phyloP scores from a whole-genome alignment of 495 filamentous ascomycete species.

The Zalerion maritima region DNA sequence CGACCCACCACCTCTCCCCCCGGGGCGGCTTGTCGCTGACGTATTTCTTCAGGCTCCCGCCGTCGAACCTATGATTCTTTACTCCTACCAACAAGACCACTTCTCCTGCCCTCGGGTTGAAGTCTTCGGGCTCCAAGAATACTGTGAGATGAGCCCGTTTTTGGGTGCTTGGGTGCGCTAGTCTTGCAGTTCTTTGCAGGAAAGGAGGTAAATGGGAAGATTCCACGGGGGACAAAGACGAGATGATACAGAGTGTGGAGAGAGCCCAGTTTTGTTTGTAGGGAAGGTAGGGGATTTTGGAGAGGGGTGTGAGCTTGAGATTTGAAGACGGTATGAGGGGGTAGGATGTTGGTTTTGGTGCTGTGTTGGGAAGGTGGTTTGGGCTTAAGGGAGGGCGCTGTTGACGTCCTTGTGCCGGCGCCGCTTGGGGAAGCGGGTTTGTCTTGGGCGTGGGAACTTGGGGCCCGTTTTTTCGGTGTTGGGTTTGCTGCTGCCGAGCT shows the following conservation, averaged over 20 bases:
- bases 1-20: constrained; percentile 28
- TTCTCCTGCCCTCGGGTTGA: constrained; percentile 22
- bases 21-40: constrained; percentile 18
- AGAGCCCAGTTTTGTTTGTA: constrained; percentile 35
- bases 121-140: constrained; percentile 27
- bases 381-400: too few relatives aligned
- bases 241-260: constrained; percentile 29
- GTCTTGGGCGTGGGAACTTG: too few relatives aligned
- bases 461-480: too few relatives aligned
- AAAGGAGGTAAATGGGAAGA: constrained; percentile 22
- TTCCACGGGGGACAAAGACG: constrained; percentile 23
- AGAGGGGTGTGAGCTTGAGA: constrained; percentile 27
- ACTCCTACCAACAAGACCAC: constrained; percentile 29
- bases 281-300: constrained; percentile 25
- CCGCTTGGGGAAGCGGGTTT: too few relatives aligned
- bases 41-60: constrained; percentile 33
- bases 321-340: too few relatives aligned
- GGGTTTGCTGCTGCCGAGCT: too few relatives aligned
- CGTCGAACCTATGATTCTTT: constrained; percentile 33
- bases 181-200: constrained; percentile 25
- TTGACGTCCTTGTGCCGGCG: too few relatives aligned
- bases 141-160: constrained; percentile 30
- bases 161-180: constrained; percentile 24
- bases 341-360: too few relatives aligned
- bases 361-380: too few relatives aligned